Evolutionary conservation across 805 yeast species (phyloP).

Genomic region (Wickerhamomyces hampshirensis): DNA sequence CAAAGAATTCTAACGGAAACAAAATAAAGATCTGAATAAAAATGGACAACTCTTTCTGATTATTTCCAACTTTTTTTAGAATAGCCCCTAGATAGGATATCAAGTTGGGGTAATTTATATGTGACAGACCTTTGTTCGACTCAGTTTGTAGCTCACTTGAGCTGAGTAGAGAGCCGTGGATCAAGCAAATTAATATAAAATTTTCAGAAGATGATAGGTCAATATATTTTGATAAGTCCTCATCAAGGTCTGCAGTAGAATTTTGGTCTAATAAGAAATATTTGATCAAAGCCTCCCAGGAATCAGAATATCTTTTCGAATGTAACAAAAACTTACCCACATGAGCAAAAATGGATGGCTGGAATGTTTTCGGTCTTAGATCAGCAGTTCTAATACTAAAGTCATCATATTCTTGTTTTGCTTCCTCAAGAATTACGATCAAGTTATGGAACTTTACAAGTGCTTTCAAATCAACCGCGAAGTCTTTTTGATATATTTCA

Average conservation of each 20-base stretch:
- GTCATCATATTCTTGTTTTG: conserved; percentile 26
- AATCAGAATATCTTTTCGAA: conserved; percentile 7
- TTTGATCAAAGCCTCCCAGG: conserved; percentile 36
- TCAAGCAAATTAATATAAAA: conserved; percentile 30
- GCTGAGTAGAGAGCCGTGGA: conserved; percentile 33
- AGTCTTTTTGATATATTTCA: conserved; percentile 17
- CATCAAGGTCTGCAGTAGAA: conserved; percentile 26
- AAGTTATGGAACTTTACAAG: conserved; percentile 27
- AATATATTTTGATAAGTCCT: conserved; percentile 28
- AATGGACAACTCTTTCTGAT: conserved; percentile 10
- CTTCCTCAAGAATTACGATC: conserved; percentile 26
- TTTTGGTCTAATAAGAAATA: conserved; percentile 43
- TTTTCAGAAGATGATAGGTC: conserved; percentile 25
- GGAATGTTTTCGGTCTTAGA: conserved; percentile 7
- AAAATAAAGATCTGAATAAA: conserved; percentile 14
- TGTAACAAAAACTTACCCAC: conserved; percentile 31
- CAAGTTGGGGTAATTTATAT: conserved; percentile 4
- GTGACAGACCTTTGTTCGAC: not conserved
- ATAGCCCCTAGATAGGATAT: conserved; percentile 7
- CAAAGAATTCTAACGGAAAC: conserved; percentile 19
- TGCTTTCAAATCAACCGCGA: conserved; percentile 26
- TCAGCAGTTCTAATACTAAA: conserved; percentile 6
- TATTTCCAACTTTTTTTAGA: conserved; percentile 13
- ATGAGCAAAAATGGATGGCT: conserved; percentile 11
- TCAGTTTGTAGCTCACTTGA: conserved; percentile 4